Percentiles rank a stretch among this genome's conserved stretches.
These are phyloP conservation scores for Amanita muscaria DNA, from an alignment of 768 basidiomycete genomes.

Conservation along the genomic window DNA sequence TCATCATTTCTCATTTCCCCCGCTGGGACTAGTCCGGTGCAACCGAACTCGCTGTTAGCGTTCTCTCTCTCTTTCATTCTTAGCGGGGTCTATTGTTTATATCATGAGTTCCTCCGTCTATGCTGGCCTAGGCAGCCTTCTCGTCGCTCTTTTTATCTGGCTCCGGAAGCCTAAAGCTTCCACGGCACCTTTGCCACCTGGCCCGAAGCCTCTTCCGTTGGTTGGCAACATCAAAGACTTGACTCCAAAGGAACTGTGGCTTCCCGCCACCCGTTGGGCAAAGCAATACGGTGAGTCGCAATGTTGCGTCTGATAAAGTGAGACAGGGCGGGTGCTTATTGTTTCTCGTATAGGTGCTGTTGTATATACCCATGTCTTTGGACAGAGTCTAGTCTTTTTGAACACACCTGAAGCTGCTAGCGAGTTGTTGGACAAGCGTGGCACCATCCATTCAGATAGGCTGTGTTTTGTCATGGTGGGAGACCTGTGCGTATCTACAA, in stretches of 20 bases:
- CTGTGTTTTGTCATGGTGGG: slow-evolving; percentile 60
- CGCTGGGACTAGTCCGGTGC: too few species aligned
- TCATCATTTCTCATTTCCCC: too few species aligned
- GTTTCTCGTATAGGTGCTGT: slow-evolving; percentile 40
- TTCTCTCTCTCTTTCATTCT: too few species aligned
- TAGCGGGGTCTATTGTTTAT: too few species aligned
- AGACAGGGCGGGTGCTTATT: slow-evolving; percentile 6
- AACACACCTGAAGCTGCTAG: slow-evolving; percentile 48
- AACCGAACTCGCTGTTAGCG: too few species aligned
- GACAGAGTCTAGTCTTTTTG: slow-evolving; percentile 60
- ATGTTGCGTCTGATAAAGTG: neutral
- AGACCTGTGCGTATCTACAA: slow-evolving; percentile 46
- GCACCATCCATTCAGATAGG: slow-evolving; percentile 69
- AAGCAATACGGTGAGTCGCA: slow-evolving; percentile 47
- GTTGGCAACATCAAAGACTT: slow-evolving; percentile 60
- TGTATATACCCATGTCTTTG: slow-evolving; percentile 56
- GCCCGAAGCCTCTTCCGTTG: slow-evolving; percentile 56
- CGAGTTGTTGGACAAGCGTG: slow-evolving; percentile 64
- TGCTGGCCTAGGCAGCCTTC: slow-evolving; percentile 27
- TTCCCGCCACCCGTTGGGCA: slow-evolving; percentile 53
- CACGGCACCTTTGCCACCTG: slow-evolving; percentile 46
- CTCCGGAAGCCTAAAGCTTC: slow-evolving; percentile 35
- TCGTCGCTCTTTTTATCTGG: slow-evolving; percentile 32
- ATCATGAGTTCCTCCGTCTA: slow-evolving; percentile 19
- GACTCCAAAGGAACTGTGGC: slow-evolving; percentile 54